Conservation (phyloP, 169 alveolate species). For the Toxoplasma gondii region DNA sequence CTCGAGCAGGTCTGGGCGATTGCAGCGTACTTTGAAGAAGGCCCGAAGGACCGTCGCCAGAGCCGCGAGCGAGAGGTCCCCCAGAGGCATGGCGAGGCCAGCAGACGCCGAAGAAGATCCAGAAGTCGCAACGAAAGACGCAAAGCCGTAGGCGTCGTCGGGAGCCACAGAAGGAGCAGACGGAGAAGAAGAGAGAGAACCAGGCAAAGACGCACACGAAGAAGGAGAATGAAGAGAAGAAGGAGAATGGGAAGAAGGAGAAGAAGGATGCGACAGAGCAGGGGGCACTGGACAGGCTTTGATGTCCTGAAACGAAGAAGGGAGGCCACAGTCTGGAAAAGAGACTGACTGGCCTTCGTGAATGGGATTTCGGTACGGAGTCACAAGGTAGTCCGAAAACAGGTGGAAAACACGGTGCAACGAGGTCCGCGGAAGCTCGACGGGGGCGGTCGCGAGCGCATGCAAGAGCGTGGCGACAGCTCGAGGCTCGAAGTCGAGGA, state of each 20-base stretch:
- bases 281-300: neutral
- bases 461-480: slow-evolving; percentile 17
- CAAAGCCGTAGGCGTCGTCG: neutral
- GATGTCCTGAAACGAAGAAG: neutral
- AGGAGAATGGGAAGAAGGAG: too few species aligned
- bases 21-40: neutral
- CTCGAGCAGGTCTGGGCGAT: slow-evolving; percentile 18
- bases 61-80: neutral
- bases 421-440: neutral
- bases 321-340: too few species aligned
- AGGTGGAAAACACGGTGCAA: neutral
- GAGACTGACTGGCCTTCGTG: too few species aligned
- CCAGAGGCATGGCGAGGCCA: neutral
- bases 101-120: neutral
- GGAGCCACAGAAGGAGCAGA: neutral
- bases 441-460: neutral
- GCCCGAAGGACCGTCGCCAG: slow-evolving; percentile 28
- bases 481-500: slow-evolving; percentile 9
- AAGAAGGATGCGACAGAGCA: too few species aligned
- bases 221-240: too few species aligned
- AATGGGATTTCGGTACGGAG: neutral
- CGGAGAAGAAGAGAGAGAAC: neutral
- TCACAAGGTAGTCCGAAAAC: neutral
- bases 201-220: neutral
- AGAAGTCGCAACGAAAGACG: neutral